These are phyloP conservation scores for Cenchrus fungigraminus DNA, from an alignment of 176 grass and related monocot genomes.

Conservation along the genomic window DNA sequence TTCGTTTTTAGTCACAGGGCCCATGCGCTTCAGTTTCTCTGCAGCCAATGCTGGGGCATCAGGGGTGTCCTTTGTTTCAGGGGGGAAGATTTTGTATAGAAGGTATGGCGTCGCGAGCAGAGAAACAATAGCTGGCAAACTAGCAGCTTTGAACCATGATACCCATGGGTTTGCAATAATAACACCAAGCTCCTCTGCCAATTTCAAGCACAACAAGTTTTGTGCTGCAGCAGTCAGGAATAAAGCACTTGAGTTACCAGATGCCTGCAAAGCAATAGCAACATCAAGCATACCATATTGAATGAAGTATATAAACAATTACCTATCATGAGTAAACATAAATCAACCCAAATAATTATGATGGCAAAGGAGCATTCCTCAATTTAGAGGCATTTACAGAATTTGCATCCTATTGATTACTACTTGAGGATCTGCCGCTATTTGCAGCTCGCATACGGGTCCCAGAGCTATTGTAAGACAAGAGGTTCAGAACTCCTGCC, in stretches of 20 bases:
- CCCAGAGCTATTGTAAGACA: neutral
- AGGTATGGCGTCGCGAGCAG: conserved; percentile 76
- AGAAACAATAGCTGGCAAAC: conserved; percentile 79
- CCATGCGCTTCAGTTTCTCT: conserved; percentile 71
- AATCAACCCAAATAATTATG: neutral
- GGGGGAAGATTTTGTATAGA: conserved; percentile 84
- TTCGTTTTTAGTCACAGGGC: conserved; percentile 80
- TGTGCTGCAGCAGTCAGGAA: conserved; percentile 92
- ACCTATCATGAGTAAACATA: neutral
- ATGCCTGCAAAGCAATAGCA: conserved; percentile 59
- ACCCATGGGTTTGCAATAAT: conserved; percentile 81
- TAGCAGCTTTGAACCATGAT: conserved; percentile 84
- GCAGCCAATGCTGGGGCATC: conserved; percentile 74
- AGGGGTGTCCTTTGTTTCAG: conserved; percentile 83
- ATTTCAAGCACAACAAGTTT: conserved; percentile 85
- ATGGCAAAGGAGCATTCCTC: neutral
- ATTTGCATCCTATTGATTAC: conserved; percentile 8
- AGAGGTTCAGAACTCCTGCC: neutral
- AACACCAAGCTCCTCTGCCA: conserved; percentile 89
- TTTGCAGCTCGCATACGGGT: neutral
- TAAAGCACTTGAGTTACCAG: conserved; percentile 79
- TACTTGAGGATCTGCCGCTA: neutral
- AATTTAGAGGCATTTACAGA: neutral
- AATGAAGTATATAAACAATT: neutral
- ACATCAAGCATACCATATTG: conserved; percentile 10